These are phyloP conservation scores for Pythium oligandrum DNA, from an alignment of 352 stramenopile genomes.

Conservation along the genomic window DNA sequence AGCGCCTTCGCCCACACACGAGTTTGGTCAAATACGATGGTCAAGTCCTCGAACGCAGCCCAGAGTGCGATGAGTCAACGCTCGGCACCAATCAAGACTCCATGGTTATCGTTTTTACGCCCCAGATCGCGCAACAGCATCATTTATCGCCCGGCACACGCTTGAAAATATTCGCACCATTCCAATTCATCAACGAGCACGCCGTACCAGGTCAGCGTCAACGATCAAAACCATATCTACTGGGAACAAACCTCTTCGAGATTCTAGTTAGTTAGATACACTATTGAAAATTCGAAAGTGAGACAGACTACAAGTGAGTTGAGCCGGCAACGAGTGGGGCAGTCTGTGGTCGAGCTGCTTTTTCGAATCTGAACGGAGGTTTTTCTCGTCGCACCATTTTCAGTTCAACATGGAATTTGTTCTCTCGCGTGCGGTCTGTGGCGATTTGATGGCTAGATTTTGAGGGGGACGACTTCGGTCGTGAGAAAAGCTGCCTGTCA, in stretches of 20 bases:
- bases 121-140: constrained; percentile 21
- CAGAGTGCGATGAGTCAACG: not conserved
- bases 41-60: constrained; percentile 14
- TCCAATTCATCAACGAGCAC: constrained; percentile 40
- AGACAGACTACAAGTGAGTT: constrained; percentile 3
- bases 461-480: not conserved
- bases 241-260: constrained; percentile 50
- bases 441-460: constrained; percentile 2
- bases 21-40: constrained; percentile 33
- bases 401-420: constrained; percentile 17
- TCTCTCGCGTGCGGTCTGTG: constrained; percentile 7
- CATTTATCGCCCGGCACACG: constrained; percentile 22
- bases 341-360: constrained; percentile 4
- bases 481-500: not conserved
- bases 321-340: constrained; percentile 1
- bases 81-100: not conserved
- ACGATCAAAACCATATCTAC: constrained; percentile 28
- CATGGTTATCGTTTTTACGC: constrained; percentile 25
- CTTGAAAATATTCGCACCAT: constrained; percentile 52
- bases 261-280: constrained; percentile 2
- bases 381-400: constrained; percentile 14
- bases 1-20: constrained; percentile 4
- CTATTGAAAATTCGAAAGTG: not conserved
- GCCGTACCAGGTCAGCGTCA: constrained; percentile 14
- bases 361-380: constrained; percentile 18